Base-by-base conservation (phyloP, 192 early-diverging fungal species). In the Helicostylum pulchrum region DNA sequence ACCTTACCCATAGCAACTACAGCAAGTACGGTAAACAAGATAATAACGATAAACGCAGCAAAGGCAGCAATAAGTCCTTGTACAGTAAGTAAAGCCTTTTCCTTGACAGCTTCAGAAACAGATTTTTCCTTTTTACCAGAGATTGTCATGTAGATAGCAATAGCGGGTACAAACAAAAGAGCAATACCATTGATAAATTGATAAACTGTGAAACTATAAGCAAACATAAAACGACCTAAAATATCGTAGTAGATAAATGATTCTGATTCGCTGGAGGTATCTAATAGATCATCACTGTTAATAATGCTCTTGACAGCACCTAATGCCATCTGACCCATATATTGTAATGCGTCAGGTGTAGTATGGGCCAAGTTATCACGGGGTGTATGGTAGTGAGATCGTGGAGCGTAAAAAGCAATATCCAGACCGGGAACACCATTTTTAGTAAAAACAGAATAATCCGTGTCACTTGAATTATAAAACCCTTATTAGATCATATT, bases 341-440 rank as follows among this genome's bases (percentile, higher is more conserved):
- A 82, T 32, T 85, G 82, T 11, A 90, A 70, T 7, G 84, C 80
- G 6, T 66, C 74, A 0, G 76, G 61, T 8, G 82, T 80, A 5
- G 76, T 84, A 23, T 83, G 70, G 32, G 70, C 76, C 20, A 77
- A 26, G 47, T 73, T 80, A 65, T 90, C 88, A 53, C 76, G 75
- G 32, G 71, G 62, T 7, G 88, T 83, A 64, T 90, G 88, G 53
- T 90, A 90, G 19, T 86, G 73, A 20, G 77, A 80, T 63, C 88
- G 79, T 56, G 76, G 78, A 57, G 80, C 77, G 10, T 85, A 84
- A 31, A 90, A 88, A 1, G 87, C 86, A 64, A 90, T 71, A 61
- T 90, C 88, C 11, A 90, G 67, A 8, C 88, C 88, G 6, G 86
- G 86, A 15, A 88, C 68, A 15, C 81, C 78, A 34, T 83, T 68